Percentiles rank a stretch among this genome's conserved stretches.
These are phyloP conservation scores for Gonium pectorale DNA, from an alignment of 139 green algal genomes.

Conservation along the genomic window DNA sequence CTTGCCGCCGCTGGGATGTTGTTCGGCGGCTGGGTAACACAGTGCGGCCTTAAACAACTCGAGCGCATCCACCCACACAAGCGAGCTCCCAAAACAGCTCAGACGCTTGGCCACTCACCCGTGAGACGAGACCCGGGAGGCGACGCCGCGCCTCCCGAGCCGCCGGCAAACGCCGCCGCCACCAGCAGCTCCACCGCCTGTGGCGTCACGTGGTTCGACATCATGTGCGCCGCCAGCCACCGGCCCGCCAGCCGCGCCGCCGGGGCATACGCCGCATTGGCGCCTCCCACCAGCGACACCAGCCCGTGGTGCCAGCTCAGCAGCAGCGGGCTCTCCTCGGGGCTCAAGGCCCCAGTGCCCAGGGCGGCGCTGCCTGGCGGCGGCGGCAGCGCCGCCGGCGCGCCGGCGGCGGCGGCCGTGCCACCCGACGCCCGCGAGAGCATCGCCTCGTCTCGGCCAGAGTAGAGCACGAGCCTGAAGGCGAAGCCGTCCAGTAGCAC, in stretches of 20 bases:
- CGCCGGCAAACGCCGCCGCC: conserved; percentile 65
- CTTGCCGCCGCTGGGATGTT: neutral
- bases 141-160: neutral
- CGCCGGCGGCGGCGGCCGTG: neutral
- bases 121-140: conserved; percentile 55
- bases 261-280: conserved; percentile 69
- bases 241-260: conserved; percentile 68
- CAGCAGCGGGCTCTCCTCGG: conserved; percentile 49
- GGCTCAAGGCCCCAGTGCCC: neutral
- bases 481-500: conserved; percentile 84
- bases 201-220: conserved; percentile 64
- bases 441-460: conserved; percentile 68
- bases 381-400: conserved; percentile 1
- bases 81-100: no score
- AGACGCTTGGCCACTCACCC: conserved; percentile 53
- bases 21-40: conserved; percentile 40
- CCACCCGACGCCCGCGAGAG: conserved; percentile 21
- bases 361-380: neutral
- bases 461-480: conserved; percentile 77
- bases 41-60: conserved; percentile 5
- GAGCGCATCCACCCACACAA: no score
- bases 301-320: conserved; percentile 79
- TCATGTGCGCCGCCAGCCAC: conserved; percentile 79
- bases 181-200: conserved; percentile 83
- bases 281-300: conserved; percentile 47